Conservation (phyloP, 2,329 filamentous ascomycete genomes). For the Phoma sp. region DNA sequence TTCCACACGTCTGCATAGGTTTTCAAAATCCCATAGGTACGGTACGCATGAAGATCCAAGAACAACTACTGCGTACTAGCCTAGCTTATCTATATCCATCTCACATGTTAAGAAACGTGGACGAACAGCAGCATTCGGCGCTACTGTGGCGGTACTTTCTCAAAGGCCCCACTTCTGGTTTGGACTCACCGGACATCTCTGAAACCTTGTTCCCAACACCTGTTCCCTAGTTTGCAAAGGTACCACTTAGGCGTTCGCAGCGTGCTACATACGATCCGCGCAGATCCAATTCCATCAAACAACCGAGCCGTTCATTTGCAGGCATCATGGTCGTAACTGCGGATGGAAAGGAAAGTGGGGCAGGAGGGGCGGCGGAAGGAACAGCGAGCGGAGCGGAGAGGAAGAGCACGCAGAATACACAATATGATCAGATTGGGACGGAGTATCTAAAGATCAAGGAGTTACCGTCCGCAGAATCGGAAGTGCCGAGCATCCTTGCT, state of each 20-base stretch:
- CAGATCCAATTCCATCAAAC: not conserved
- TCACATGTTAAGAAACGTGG: not conserved
- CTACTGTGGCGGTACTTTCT: not conserved
- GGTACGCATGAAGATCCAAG: not conserved
- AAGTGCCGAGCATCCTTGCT: constrained; percentile 28
- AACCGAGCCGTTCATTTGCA: not conserved
- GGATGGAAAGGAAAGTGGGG: not conserved
- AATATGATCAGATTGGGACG: constrained; percentile 40
- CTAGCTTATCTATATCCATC: not conserved
- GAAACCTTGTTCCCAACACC: not conserved
- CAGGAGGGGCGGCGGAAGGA: not conserved
- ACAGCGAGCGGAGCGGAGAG: not conserved
- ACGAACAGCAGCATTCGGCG: not conserved
- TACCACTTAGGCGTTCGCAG: not conserved
- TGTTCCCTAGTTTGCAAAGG: not conserved
- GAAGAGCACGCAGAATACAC: constrained; percentile 32
- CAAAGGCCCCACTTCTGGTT: not conserved
- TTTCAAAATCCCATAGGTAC: no score
- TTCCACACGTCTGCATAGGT: no score
- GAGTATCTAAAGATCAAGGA: constrained; percentile 36
- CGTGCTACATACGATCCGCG: not conserved
- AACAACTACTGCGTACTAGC: constrained; percentile 1
- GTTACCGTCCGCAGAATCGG: constrained; percentile 30
- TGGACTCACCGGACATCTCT: constrained; percentile 1
- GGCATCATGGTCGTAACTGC: not conserved